Percentiles rank a stretch among this genome's conserved stretches.
phyloP scores from a whole-genome alignment of 1,139 yeast species.

The Debaryomyces nepalensis region DNA sequence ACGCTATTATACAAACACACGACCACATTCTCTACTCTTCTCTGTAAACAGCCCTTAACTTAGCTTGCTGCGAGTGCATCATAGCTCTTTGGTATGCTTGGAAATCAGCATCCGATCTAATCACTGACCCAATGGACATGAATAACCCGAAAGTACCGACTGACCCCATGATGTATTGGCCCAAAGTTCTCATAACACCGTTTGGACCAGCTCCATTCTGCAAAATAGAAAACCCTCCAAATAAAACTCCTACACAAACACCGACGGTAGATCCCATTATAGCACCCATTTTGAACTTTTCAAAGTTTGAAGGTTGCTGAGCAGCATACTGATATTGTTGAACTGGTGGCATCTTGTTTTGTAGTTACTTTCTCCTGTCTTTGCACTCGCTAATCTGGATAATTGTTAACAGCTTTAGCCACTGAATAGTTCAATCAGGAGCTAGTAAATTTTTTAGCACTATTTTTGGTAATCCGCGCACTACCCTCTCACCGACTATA shows the following conservation, averaged over 20 bases:
- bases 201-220: constrained; percentile 98
- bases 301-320: constrained; percentile 88
- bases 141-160: constrained; percentile 96
- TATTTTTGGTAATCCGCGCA: background rate
- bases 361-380: background rate
- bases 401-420: background rate
- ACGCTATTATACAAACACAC: constrained; percentile 5
- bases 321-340: constrained; percentile 72
- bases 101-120: constrained; percentile 71
- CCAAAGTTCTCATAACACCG: constrained; percentile 94
- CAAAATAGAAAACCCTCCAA: constrained; percentile 90
- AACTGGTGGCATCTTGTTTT: constrained; percentile 75
- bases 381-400: constrained; percentile 7
- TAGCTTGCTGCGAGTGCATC: constrained; percentile 42
- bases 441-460: constrained; percentile 3
- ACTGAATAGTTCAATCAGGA: constrained; percentile 6
- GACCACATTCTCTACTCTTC: constrained; percentile 15
- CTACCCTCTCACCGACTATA: constrained; percentile 9
- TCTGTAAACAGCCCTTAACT: constrained; percentile 38
- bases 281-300: constrained; percentile 97
- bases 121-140: constrained; percentile 94
- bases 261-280: constrained; percentile 97
- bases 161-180: constrained; percentile 95
- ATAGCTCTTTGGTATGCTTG: constrained; percentile 46
- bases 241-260: constrained; percentile 91